Percentiles rank a stretch among this genome's conserved stretches.
Evolutionary conservation across 148 eudicot species (phyloP).

Genomic region (Rhododendron vialii): DNA sequence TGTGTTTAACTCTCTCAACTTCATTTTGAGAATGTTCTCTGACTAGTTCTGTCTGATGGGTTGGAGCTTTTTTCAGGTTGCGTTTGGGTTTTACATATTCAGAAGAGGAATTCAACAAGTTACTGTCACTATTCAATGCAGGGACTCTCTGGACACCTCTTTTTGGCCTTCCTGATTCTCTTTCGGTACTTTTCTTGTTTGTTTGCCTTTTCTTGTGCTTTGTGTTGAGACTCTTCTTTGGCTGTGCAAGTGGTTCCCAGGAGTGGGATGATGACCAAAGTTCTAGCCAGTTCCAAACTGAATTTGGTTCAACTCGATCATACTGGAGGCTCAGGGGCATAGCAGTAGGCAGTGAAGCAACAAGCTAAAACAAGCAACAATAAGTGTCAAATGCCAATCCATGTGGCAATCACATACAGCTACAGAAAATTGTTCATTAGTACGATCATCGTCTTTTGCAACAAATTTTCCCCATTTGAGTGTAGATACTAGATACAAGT

Average conservation of each 20-base stretch:
- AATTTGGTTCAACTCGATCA: slow-evolving; percentile 44
- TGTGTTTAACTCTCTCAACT: slow-evolving; percentile 58
- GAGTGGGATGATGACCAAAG: slow-evolving; percentile 49
- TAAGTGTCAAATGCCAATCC: background rate
- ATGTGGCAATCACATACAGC: background rate
- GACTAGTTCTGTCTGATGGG: slow-evolving; percentile 34
- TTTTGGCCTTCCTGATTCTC: slow-evolving; percentile 40
- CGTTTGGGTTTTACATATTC: slow-evolving; percentile 50
- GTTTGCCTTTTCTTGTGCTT: slow-evolving; percentile 39
- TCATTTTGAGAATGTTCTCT: slow-evolving; percentile 45
- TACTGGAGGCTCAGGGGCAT: slow-evolving; percentile 55
- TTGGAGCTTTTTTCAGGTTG: slow-evolving; percentile 34
- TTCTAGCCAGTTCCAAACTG: slow-evolving; percentile 43
- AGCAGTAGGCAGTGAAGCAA: slow-evolving; percentile 46
- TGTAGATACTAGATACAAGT: background rate
- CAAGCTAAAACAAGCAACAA: slow-evolving; percentile 30
- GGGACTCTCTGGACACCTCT: slow-evolving; percentile 39
- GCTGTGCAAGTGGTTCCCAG: slow-evolving; percentile 41
- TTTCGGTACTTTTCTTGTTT: slow-evolving; percentile 28
- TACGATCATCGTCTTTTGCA: background rate
- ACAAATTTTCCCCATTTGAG: background rate
- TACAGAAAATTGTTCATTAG: background rate
- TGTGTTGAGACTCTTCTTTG: slow-evolving; percentile 31
- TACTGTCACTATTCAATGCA: slow-evolving; percentile 21
- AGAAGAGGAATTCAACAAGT: slow-evolving; percentile 26